Conservation (phyloP, 1,284 basidiomycete genomes). For the Cryptococcus jaspeensis region DNA sequence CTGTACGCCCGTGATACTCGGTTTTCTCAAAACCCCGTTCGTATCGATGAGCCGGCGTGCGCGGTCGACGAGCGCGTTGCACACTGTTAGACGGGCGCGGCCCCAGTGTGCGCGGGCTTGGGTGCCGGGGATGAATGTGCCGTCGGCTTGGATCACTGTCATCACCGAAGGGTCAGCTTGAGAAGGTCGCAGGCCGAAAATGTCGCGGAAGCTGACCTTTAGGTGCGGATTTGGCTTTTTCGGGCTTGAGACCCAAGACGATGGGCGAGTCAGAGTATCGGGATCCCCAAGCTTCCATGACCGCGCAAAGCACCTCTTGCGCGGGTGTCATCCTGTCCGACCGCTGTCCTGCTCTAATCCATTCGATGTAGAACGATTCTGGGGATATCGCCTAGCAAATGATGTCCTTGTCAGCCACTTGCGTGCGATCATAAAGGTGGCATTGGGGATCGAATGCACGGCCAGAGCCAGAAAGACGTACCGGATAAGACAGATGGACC, state of each 20-base stretch:
- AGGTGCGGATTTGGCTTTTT: conserved; percentile 19
- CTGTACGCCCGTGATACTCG: conserved; percentile 35
- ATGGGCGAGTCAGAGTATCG: conserved; percentile 42
- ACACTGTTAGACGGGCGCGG: conserved; percentile 22
- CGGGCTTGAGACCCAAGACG: conserved; percentile 27
- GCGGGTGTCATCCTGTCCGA: conserved; percentile 35
- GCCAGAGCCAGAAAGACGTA: no score
- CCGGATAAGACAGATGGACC: no score
- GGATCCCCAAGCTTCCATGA: conserved; percentile 45
- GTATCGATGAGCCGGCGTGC: conserved; percentile 33
- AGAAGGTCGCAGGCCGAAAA: conserved; percentile 25
- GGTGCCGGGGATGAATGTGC: conserved; percentile 22
- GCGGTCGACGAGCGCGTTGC: conserved; percentile 32
- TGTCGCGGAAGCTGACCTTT: conserved; percentile 20
- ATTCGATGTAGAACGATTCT: conserved; percentile 38
- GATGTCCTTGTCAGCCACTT: neutral
- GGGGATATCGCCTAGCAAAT: conserved; percentile 31
- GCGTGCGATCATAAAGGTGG: neutral
- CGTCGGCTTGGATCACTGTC: neutral
- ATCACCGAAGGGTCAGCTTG: conserved; percentile 20
- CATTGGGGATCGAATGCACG: conserved; percentile 18
- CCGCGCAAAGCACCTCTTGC: conserved; percentile 38
- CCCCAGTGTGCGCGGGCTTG: conserved; percentile 36
- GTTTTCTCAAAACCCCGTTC: conserved; percentile 27
- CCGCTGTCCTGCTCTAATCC: conserved; percentile 34